Percentiles rank a stretch among this genome's conserved stretches.
Evolutionary conservation across 1,139 yeast species (phyloP).

Genomic region (Komagataea norvegica): DNA sequence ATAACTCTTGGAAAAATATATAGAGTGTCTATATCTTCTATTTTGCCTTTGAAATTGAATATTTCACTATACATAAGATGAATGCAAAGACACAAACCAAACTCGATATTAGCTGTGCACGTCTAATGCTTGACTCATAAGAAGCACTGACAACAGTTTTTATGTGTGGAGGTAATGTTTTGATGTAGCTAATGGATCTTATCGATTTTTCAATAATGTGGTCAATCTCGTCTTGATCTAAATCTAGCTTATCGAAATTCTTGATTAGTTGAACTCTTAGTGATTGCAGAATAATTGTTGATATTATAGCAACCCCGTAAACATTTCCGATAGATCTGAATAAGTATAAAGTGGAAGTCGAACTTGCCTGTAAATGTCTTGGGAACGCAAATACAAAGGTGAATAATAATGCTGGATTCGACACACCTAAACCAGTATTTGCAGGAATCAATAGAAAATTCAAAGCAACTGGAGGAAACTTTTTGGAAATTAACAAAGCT

Average conservation of each 20-base stretch:
- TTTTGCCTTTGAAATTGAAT: not conserved
- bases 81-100: conserved; percentile 9
- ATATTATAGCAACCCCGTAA: conserved; percentile 38
- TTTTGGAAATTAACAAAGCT: conserved; percentile 28
- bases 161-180: conserved; percentile 8
- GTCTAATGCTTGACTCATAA: conserved; percentile 15
- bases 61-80: conserved; percentile 8
- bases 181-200: conserved; percentile 13
- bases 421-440: conserved; percentile 39
- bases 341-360: conserved; percentile 37
- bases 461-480: conserved; percentile 27
- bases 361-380: conserved; percentile 31
- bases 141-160: conserved; percentile 6
- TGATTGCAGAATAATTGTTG: conserved; percentile 29
- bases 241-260: conserved; percentile 10
- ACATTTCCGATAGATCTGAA: conserved; percentile 39
- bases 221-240: conserved; percentile 7
- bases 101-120: conserved; percentile 11
- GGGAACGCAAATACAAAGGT: conserved; percentile 36
- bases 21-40: not conserved
- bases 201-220: conserved; percentile 9
- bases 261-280: conserved; percentile 10
- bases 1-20: not conserved
- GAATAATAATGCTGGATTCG: conserved; percentile 37
- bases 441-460: conserved; percentile 33